Evolutionary conservation across 2,329 filamentous ascomycete species (phyloP), one percentile per base, ranked within the genome.

Genomic region (Fusarium sp.): DNA sequence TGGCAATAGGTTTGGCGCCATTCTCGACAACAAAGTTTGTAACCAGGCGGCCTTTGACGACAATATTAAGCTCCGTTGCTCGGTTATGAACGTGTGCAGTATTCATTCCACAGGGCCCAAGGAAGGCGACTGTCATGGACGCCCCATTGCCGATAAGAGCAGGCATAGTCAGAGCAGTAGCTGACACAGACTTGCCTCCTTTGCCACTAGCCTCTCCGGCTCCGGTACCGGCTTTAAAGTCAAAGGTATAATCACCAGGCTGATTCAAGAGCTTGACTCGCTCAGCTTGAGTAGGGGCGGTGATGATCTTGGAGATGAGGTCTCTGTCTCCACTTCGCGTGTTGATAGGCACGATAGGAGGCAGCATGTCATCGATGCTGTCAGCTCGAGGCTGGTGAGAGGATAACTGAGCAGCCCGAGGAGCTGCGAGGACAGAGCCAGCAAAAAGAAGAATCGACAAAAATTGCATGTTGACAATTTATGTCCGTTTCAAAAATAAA

Each of bases 1-100:
- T 83, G 54, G 70, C 71, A 53, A 83, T 80, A 27, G 81, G 77
- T 77, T 66, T 66, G 1, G 23, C 52, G 1, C 63, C 63, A 2
- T 66, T 66, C 33, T 66, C 61, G 0, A 49, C 18, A 1, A 66
- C 45, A 5, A 66, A 66, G 4, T 66, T 66, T 1, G 63, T 66
- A 10, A 66, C 61, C 2, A 66, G 50, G 4, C 63, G 63, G 7
- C 63, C 63, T 23, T 66, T 66, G 23, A 66, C 63, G n/a, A 66
- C 23, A 3, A 66, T 66, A 17, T 66, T 66, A 0, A 66, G 61
- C 38, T 66, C 63, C 0, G 63, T 66, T 6, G 63, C 63, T 37
- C 61, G 10, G 33, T 66, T 66, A 5, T 66, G 63, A 5, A 66
- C 61, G 1, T 66, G 63, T 2, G 63, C 63, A 6, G 63, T 66